Evolutionary conservation across 1,284 basidiomycete species (phyloP), one percentile per base, ranked within the genome.

Genomic region (Boletellus deceptivus): DNA sequence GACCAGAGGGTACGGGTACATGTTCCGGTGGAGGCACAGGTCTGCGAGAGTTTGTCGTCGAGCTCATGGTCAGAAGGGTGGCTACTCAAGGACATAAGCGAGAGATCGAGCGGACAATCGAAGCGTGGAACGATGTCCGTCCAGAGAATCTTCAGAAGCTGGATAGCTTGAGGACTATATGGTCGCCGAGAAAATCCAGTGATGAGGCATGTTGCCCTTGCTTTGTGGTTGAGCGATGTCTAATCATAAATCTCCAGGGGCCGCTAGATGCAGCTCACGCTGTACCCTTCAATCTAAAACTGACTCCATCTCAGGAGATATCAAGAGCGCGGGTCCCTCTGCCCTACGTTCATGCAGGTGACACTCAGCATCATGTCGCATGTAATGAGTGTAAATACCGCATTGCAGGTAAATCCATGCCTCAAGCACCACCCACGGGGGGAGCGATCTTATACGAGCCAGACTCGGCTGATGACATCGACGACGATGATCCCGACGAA

Each of bases 401-500:
- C 33, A 2, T 50, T 40, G 13, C 52, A 72, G 73, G 72, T 13
- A 63, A 66, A 59, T 39, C 17, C 3, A 3, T n/a, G 3, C 41
- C 52, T 43, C 49, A 53, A 10, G 40, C 29, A 17, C 38, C 55
- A 17, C 44, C 53, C 22, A 43, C 52, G 10, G 50, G 63, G 16
- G 73, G 71, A 8, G 72, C 72, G 14, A 84, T 84, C 34, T 65
- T 79, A 48, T 93, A 93, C 55, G 87, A 91, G 59, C 90, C 91
- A 16, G 91, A 93, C 63, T 91, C 89, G 17, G 91, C 87, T 31
- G 91, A 93, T 62, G 91, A 93, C 59, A 79, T 92, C 43, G 91
- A 93, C 60, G 91, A 92, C 49, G 91, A 93, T 49, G 91, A 93
- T 72, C 91, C 91, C 18, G 91, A 93, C 60, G 91, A 93, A 62